phyloP scores from a whole-genome alignment of 2,329 filamentous ascomycete species.

The Botrytis deweyae region DNA sequence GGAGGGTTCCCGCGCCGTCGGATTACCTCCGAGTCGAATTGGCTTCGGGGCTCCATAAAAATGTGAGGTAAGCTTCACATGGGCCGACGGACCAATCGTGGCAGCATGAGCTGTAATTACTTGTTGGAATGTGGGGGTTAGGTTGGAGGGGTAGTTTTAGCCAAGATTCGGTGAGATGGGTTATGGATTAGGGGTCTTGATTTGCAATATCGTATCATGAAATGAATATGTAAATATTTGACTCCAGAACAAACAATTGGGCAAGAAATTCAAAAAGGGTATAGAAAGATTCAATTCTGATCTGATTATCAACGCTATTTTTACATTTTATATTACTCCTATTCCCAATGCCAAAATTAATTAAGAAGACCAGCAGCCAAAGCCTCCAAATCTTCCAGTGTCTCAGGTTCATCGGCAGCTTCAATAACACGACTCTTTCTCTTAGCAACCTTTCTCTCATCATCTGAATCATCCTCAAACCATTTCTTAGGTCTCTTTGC shows the following conservation, averaged over 20 bases:
- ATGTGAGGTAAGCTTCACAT: slow-evolving; percentile 17
- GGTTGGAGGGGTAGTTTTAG: slow-evolving; percentile 20
- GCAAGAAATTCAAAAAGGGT: neutral
- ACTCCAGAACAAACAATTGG: neutral
- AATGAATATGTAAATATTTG: neutral
- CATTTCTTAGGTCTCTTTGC: slow-evolving; percentile 73
- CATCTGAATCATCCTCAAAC: slow-evolving; percentile 67
- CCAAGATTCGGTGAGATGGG: neutral
- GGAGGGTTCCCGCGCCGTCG: neutral
- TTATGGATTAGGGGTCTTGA: neutral
- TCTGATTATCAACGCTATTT: slow-evolving; percentile 7
- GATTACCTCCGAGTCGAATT: neutral
- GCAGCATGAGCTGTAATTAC: neutral
- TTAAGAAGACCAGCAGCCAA: slow-evolving; percentile 72
- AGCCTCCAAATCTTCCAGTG: slow-evolving; percentile 74
- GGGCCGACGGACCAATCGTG: neutral
- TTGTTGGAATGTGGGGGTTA: neutral
- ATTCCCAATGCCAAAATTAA: slow-evolving; percentile 17
- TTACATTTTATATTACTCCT: neutral
- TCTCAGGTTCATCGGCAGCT: slow-evolving; percentile 69
- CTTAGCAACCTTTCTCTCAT: slow-evolving; percentile 45
- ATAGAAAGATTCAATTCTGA: slow-evolving; percentile 11
- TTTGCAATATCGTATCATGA: neutral
- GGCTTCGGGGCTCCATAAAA: neutral
- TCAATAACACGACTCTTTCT: slow-evolving; percentile 57